Conservation (phyloP, 1,139 yeast genomes). For the Pichia sp. region DNA sequence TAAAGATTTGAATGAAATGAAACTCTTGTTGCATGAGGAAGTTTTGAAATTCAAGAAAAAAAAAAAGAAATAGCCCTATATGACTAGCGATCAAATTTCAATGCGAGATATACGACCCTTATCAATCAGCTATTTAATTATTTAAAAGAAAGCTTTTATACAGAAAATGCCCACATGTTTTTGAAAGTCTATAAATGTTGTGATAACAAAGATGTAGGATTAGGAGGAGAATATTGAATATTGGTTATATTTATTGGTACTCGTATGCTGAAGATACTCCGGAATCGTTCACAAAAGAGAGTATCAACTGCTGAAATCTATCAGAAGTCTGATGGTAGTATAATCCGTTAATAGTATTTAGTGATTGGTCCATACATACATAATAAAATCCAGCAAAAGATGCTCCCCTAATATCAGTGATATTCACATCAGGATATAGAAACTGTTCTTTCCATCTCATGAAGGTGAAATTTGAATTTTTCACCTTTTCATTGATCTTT, state of each 20-base stretch:
- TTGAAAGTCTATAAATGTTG: too few relatives aligned
- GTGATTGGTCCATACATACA: conserved; percentile 68
- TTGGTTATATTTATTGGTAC: conserved; percentile 17
- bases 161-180: too few relatives aligned
- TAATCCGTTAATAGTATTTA: conserved; percentile 69
- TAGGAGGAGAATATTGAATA: neutral
- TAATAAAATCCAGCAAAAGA: conserved; percentile 92
- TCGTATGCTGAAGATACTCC: conserved; percentile 32
- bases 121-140: too few relatives aligned
- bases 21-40: conserved; percentile 38
- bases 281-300: conserved; percentile 36
- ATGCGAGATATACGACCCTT: too few relatives aligned
- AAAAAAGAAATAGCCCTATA: conserved; percentile 8
- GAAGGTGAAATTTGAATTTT: conserved; percentile 40
- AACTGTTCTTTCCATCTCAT: conserved; percentile 96
- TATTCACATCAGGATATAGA: conserved; percentile 68
- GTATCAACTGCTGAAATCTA: conserved; percentile 60
- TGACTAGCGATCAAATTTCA: too few relatives aligned
- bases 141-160: too few relatives aligned
- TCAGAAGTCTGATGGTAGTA: conserved; percentile 77
- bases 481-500: too few relatives aligned
- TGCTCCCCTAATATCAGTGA: conserved; percentile 67
- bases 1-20: conserved; percentile 32
- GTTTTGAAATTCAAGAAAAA: conserved; percentile 30
- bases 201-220: too few relatives aligned